phyloP scores from a whole-genome alignment of 2,329 filamentous ascomycete genomes.

The Ophiobolus disseminans region DNA sequence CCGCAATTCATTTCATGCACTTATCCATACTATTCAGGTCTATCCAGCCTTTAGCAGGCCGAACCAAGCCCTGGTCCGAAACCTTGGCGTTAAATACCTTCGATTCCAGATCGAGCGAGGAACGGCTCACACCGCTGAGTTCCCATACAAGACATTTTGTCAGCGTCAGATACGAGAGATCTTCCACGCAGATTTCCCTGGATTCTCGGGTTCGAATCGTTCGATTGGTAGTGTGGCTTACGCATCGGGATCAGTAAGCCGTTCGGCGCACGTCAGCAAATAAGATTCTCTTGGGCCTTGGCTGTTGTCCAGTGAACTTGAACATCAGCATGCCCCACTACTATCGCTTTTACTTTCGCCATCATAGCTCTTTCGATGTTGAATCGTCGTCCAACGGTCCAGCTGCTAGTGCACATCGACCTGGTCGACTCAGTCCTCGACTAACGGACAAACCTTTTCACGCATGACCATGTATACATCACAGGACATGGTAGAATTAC shows the following conservation, averaged over 20 bases:
- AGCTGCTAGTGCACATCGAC: neutral
- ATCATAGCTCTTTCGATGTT: constrained; percentile 8
- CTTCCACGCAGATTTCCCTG: constrained; percentile 1
- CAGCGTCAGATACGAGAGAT: constrained; percentile 8
- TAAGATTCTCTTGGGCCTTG: constrained; percentile 13
- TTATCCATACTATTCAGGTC: too few relatives aligned
- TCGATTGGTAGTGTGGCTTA: constrained; percentile 14
- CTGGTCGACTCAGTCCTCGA: neutral
- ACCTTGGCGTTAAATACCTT: neutral
- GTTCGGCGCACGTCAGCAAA: constrained; percentile 18
- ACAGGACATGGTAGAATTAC: neutral
- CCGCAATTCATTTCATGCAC: too few relatives aligned
- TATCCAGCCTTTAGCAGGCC: too few relatives aligned
- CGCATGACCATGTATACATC: constrained; percentile 6
- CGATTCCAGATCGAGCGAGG: too few relatives aligned
- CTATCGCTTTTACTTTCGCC: constrained; percentile 3
- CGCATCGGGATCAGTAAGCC: constrained; percentile 26
- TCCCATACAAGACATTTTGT: neutral
- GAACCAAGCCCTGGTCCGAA: neutral
- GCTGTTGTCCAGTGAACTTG: constrained; percentile 9
- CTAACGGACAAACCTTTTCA: neutral
- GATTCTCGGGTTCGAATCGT: neutral
- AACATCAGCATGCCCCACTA: constrained; percentile 13
- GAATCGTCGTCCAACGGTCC: neutral
- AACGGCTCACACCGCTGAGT: neutral